phyloP scores from a whole-genome alignment of 2,329 filamentous ascomycete genomes.

The Ceratocystis lukuohia region DNA sequence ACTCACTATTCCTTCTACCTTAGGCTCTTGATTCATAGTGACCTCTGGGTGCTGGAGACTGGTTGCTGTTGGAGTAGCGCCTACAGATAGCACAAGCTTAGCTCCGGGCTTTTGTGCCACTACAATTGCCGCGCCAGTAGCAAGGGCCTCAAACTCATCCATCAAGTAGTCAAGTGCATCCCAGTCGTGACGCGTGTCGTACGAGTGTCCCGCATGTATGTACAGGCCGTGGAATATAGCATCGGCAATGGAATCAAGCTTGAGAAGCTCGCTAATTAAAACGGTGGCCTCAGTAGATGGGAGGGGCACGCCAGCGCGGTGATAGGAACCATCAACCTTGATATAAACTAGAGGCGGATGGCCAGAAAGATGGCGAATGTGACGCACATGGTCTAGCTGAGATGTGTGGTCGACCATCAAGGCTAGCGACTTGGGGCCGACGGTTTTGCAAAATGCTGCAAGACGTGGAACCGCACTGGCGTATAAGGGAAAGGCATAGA shows the following conservation, averaged over 20 bases:
- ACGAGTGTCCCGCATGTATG: conserved; percentile 60
- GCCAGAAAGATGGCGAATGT: conserved; percentile 31
- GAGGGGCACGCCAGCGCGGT: conserved; percentile 53
- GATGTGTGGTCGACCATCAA: conserved; percentile 57
- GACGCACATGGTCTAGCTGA: conserved; percentile 40
- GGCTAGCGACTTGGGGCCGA: conserved; percentile 44
- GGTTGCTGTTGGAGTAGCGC: conserved; percentile 62
- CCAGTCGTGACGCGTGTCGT: conserved; percentile 42
- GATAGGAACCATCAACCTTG: conserved; percentile 62
- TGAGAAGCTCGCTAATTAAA: conserved; percentile 35
- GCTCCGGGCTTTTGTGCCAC: conserved; percentile 23
- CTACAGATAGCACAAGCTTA: conserved; percentile 49
- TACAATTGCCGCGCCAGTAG: conserved; percentile 1
- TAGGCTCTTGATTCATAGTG: background rate
- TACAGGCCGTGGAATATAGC: conserved; percentile 51
- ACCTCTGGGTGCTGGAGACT: conserved; percentile 44
- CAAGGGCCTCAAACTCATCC: conserved; percentile 41
- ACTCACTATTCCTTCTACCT: conserved; percentile 25
- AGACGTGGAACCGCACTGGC: conserved; percentile 48
- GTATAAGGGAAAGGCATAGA: conserved; percentile 60
- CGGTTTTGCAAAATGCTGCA: conserved; percentile 37
- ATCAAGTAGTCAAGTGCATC: conserved; percentile 45
- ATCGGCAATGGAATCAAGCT: conserved; percentile 29
- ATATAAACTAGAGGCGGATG: conserved; percentile 46
- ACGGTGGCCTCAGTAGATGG: conserved; percentile 33